phyloP scores from a whole-genome alignment of 2,329 filamentous ascomycete genomes.

The Fusarium globosum region DNA sequence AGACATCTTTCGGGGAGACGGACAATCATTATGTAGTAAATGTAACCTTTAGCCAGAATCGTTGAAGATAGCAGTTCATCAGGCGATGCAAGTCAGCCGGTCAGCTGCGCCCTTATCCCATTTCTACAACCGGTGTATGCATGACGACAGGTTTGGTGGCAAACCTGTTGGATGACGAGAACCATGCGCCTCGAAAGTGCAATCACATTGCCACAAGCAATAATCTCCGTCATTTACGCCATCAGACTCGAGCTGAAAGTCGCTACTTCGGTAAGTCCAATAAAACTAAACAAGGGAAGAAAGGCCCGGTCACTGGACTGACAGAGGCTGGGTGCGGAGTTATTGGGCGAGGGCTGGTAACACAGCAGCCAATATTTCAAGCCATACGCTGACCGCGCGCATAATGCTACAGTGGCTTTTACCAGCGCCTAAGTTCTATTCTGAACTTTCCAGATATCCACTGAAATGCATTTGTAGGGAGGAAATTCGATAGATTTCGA shows the following conservation, averaged over 20 bases:
- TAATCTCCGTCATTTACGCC: background rate
- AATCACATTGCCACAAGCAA: background rate
- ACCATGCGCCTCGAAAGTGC: background rate
- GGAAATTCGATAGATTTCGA: too few relatives aligned
- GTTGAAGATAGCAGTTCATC: background rate
- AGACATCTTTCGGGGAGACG: background rate
- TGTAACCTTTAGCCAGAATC: too few relatives aligned
- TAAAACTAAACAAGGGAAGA: too few relatives aligned
- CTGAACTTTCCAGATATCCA: rapidly evolving
- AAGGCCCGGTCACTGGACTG: background rate
- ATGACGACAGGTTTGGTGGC: background rate
- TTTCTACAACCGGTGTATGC: background rate
- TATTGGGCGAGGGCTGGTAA: background rate
- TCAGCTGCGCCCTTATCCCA: rapidly evolving
- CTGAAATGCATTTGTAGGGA: too few relatives aligned
- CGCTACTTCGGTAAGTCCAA: too few relatives aligned
- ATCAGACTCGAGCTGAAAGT: background rate
- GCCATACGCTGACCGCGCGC: background rate
- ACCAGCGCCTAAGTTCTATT: rapidly evolving
- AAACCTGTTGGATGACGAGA: too few relatives aligned
- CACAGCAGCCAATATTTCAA: background rate
- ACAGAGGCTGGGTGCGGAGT: rapidly evolving
- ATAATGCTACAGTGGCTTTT: rapidly evolving
- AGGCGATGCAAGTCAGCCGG: background rate
- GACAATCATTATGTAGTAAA: rapidly evolving